These are phyloP conservation scores for Dorcoceras hygrometricum DNA, from an alignment of 257 asterid genomes.

Conservation along the genomic window DNA sequence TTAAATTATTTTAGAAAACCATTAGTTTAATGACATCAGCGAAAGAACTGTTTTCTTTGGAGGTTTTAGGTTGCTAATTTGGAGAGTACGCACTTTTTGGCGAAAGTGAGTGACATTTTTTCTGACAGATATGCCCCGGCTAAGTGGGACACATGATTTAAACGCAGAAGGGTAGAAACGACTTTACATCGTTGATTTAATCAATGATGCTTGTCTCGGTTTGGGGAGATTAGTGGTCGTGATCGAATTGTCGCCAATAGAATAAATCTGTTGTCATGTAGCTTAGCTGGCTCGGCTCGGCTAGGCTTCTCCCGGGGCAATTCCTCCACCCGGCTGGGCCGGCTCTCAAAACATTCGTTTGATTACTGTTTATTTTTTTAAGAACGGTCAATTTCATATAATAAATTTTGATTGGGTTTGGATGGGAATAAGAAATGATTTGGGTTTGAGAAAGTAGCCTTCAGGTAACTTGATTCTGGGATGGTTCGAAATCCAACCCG, in stretches of 20 bases:
- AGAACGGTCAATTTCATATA: too few species aligned
- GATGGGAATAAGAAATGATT: too few species aligned
- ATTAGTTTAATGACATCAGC: slow-evolving; percentile 18
- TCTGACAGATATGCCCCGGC: slow-evolving; percentile 34
- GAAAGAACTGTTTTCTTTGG: slow-evolving; percentile 27
- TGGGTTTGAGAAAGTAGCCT: too few species aligned
- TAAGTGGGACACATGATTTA: not conserved
- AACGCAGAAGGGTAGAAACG: slow-evolving; percentile 9
- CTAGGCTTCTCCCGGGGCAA: too few species aligned
- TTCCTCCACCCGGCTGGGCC: too few species aligned
- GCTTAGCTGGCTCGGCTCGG: not conserved
- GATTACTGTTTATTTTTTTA: too few species aligned
- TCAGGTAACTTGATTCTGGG: too few species aligned
- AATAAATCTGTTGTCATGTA: too few species aligned
- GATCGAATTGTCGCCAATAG: slow-evolving; percentile 40
- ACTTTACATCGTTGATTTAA: not conserved
- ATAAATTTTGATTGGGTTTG: too few species aligned
- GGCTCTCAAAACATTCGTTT: too few species aligned
- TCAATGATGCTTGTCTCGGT: slow-evolving; percentile 24
- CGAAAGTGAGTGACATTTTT: slow-evolving; percentile 36
- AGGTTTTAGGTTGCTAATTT: slow-evolving; percentile 36
- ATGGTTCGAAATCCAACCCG: too few species aligned
- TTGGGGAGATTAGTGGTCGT: slow-evolving; percentile 46
- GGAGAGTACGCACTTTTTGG: slow-evolving; percentile 46
- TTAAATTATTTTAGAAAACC: too few species aligned